Evolutionary conservation across 2,329 filamentous ascomycete species (phyloP).

Genomic region (Aspergillus flavus): DNA sequence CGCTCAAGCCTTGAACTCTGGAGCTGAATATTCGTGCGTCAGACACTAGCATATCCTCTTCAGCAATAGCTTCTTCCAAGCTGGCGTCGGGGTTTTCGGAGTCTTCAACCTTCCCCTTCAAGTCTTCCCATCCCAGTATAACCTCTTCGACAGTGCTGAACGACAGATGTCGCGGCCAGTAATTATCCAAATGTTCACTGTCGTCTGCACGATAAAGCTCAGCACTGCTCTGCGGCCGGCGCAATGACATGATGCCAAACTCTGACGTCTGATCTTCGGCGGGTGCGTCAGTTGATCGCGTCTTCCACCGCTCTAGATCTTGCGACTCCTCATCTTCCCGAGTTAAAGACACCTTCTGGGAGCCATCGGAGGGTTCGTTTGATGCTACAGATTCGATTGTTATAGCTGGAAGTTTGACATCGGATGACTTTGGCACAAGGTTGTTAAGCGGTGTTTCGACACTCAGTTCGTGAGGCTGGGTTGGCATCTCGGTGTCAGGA

Average conservation of each 20-base stretch:
- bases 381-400: conserved; percentile 32
- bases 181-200: conserved; percentile 26
- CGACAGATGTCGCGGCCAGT: conserved; percentile 47
- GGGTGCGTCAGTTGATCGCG: conserved; percentile 33
- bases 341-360: conserved; percentile 17
- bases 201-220: conserved; percentile 27
- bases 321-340: conserved; percentile 30
- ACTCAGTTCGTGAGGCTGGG: conserved; percentile 18
- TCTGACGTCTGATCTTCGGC: conserved; percentile 32
- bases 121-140: conserved; percentile 39
- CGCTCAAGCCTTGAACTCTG: conserved; percentile 41
- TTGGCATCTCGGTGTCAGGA: conserved; percentile 20
- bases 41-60: conserved; percentile 42
- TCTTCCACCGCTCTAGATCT: conserved; percentile 32
- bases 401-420: conserved; percentile 34
- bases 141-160: conserved; percentile 53
- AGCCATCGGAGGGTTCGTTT: conserved; percentile 20
- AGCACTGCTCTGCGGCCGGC: conserved; percentile 41
- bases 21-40: conserved; percentile 39
- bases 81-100: conserved; percentile 39
- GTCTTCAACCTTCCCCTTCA: conserved; percentile 30
- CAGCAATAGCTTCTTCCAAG: conserved; percentile 43
- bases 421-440: conserved; percentile 17
- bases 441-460: conserved; percentile 12
- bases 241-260: conserved; percentile 34